Base-by-base conservation (phyloP, 257 asterid genomes). In the Nemophila menziesii region DNA sequence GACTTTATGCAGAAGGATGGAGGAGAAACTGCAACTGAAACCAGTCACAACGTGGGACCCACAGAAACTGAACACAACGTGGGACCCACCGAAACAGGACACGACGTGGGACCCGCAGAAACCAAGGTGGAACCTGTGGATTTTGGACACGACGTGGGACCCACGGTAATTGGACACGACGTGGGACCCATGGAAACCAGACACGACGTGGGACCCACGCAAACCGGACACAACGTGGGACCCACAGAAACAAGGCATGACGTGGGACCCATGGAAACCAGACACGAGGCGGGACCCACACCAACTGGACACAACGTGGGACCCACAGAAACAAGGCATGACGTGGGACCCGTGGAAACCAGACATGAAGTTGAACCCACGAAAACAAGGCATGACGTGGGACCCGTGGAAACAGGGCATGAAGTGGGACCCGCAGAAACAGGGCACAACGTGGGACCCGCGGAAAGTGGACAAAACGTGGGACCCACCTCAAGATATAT, bases 401-500 rank as follows among this genome's bases (percentile, higher is more conserved):
- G 12, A 29, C 12, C 36, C 9, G n/a, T n/a, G n/a, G n/a, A n/a
- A n/a, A 2, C 12, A 13, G 36, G 12, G 36, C 12, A 29, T 7
- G 36, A 13, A 29, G 9, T 7, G n/a, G n/a, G n/a, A n/a, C n/a
- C n/a, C n/a, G n/a, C n/a, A 10, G 36, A 5, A 13, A 29, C 36
- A 7, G 1, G 36, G 12, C 36, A 29, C 9, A 29, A 29, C 2
- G 8, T 29, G 36, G 9, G 12, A 29, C 12, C 36, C 9, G 2
- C 12, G 36, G 36, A 29, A n/a, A n/a, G n/a, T 29, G 36, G 36
- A 29, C 5, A 29, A 29, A 13, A 10, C 12, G 12, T 7, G 8
- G 12, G 12, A 1, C 2, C 8, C 9, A 37, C 44, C 15, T 54
- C 46, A 37, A 65, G 58, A 39, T 71, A 72, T 39, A 40, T 66